phyloP scores from a whole-genome alignment of 208 protist species.

The Acanthamoeba lenticulata region DNA sequence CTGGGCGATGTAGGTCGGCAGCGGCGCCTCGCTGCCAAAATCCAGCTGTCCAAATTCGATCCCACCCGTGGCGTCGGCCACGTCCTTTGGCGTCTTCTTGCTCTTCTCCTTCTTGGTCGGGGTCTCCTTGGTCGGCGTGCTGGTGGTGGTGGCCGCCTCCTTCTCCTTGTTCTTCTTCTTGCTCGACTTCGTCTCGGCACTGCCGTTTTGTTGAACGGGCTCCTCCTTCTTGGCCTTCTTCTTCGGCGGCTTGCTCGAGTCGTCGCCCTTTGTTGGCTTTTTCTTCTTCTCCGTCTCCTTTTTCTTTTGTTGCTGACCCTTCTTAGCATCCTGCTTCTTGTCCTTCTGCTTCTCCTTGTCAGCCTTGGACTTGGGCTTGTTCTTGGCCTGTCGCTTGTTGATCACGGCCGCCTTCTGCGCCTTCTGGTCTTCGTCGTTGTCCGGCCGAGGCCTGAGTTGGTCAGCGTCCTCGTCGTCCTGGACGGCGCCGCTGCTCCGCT shows the following conservation, averaged over 20 bases:
- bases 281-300: background rate
- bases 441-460: background rate
- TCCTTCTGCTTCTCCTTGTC: constrained; percentile 20
- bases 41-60: constrained; percentile 10
- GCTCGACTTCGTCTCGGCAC: background rate
- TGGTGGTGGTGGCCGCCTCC: background rate
- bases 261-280: background rate
- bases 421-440: background rate
- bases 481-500: background rate
- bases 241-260: background rate
- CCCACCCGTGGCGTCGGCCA: background rate
- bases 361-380: background rate
- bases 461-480: background rate
- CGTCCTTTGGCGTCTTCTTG: background rate
- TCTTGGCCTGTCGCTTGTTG: constrained; percentile 15
- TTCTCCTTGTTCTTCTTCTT: background rate
- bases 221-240: background rate
- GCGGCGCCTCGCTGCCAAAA: background rate
- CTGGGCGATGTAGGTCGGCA: background rate
- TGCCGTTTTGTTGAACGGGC: background rate
- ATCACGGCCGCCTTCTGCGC: background rate
- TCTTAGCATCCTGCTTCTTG: constrained; percentile 33
- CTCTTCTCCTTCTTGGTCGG: background rate
- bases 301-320: background rate
- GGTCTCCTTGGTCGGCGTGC: background rate